A percentile compares a stretch with the other conserved stretches of the same genome.
These are phyloP conservation scores for Parasitella parasitica DNA, from an alignment of 371 early-diverging fungal genomes.

Conservation along the genomic window DNA sequence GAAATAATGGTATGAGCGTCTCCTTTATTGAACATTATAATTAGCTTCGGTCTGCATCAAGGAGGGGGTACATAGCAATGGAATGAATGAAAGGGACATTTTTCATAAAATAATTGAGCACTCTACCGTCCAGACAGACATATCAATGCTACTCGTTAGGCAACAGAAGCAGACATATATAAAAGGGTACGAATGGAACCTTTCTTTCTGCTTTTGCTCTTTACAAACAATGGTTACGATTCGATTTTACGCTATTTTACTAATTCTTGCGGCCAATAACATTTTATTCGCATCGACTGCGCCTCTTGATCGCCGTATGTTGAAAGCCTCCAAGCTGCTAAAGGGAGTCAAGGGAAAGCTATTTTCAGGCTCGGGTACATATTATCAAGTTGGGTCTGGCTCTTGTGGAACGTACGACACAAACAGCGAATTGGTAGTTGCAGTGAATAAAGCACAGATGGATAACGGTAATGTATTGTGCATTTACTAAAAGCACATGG, in stretches of 20 bases:
- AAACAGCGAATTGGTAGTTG: constrained; percentile 35
- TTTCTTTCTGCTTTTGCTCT: background rate
- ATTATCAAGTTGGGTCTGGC: constrained; percentile 36
- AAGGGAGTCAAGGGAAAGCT: background rate
- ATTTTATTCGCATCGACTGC: background rate
- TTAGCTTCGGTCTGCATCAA: background rate
- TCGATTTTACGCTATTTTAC: background rate
- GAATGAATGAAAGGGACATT: background rate
- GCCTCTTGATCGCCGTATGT: background rate
- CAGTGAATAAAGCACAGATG: constrained; percentile 40
- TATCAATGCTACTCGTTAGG: background rate
- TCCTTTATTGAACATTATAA: background rate
- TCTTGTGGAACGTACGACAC: constrained; percentile 37
- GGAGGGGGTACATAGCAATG: background rate
- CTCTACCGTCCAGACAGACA: background rate
- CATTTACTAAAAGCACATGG: background rate
- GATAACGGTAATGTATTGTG: constrained; percentile 38
- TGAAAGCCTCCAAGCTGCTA: background rate
- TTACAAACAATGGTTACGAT: background rate
- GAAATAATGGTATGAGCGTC: background rate
- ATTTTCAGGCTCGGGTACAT: constrained; percentile 32
- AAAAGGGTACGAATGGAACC: background rate
- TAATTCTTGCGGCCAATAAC: background rate
- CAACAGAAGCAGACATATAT: background rate
- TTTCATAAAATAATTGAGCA: background rate